Evolutionary conservation across 345 rosid species (phyloP).

Genomic region (Brassica carinata): DNA sequence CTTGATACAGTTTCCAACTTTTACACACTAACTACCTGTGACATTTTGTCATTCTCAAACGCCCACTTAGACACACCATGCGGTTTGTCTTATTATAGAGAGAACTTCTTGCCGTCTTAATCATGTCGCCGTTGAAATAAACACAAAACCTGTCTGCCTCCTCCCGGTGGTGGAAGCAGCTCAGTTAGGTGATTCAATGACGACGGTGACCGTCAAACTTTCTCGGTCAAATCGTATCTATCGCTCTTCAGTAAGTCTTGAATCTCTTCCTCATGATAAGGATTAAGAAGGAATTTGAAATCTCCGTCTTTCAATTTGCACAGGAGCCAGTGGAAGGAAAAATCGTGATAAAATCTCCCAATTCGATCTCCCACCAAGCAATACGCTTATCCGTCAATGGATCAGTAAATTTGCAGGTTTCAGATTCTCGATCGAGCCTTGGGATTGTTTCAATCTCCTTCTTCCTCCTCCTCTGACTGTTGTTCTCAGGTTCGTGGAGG

Average conservation of each 20-base stretch:
- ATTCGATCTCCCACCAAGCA: slow-evolving; percentile 72
- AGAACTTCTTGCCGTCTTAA: slow-evolving; percentile 26
- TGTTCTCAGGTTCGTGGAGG: slow-evolving; percentile 76
- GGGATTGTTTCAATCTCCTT: background rate
- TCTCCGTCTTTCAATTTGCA: background rate
- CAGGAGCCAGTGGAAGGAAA: slow-evolving; percentile 78
- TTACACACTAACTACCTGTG: background rate
- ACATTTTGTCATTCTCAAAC: background rate
- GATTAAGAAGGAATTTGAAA: background rate
- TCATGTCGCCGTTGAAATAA: slow-evolving; percentile 9
- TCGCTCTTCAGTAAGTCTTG: slow-evolving; percentile 57
- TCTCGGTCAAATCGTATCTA: slow-evolving; percentile 69
- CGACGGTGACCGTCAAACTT: slow-evolving; percentile 56
- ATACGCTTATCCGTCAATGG: slow-evolving; percentile 69
- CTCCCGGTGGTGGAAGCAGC: background rate
- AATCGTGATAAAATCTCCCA: slow-evolving; percentile 67
- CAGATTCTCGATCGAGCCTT: background rate
- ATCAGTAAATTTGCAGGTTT: slow-evolving; percentile 77
- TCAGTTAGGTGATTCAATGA: slow-evolving; percentile 25
- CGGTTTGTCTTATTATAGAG: background rate
- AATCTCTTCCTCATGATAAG: background rate
- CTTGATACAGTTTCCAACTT: background rate
- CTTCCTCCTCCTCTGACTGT: background rate
- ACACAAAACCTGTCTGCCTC: background rate
- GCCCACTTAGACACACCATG: background rate